Evolutionary conservation across 2,329 filamentous ascomycete species (phyloP), one percentile per base, ranked within the genome.

Genomic region (Lachnellula cervina): DNA sequence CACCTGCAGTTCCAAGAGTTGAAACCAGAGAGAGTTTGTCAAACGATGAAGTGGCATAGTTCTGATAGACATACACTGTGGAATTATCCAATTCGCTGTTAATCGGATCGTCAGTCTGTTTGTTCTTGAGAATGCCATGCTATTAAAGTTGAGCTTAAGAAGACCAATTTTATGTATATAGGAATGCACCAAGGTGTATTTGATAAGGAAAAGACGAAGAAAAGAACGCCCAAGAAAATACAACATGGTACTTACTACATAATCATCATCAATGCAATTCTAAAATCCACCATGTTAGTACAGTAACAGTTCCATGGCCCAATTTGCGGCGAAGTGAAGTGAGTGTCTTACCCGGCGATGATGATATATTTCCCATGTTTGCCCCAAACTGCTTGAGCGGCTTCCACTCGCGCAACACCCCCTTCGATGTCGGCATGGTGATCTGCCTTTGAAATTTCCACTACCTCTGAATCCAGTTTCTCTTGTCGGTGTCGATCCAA

Each of bases 21-120:
- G 64, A 66, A 5, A 68, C 54, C n/a, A 64, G 55, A 1, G 70
- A 70, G 1, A 72, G 56, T 17, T 66, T 57, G n/a, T 64, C 43
- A 48, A 71, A 72, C 1, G 63, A 61, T 5, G 70, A 72, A 0
- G 65, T 62, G 17, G 70, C 66, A 51, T 72, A 73, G 54, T 68
- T 70, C 21, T 62, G 56, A 54, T 70, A 70, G 13, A 62, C 59
- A 49, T 65, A 66, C 14, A 69, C 62, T 0, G 66, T 68, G 6
- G 62, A 59, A 56, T 70, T 69, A 54, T 69, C 66, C 2, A 69
- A 49, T 46, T 69, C 68, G 49, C 61, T 66, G 34, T 38, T 38
- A 5, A 4, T 38, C 4, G 16, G 16, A n/a, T n/a, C n/a, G 35
- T 38, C 6, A 38, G 35, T 38, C 6, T 38, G 35, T 14, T 6